Evolutionary conservation across 805 yeast species (phyloP), one percentile per base, ranked within the genome.

Genomic region (Zygosaccharomyces bailii): DNA sequence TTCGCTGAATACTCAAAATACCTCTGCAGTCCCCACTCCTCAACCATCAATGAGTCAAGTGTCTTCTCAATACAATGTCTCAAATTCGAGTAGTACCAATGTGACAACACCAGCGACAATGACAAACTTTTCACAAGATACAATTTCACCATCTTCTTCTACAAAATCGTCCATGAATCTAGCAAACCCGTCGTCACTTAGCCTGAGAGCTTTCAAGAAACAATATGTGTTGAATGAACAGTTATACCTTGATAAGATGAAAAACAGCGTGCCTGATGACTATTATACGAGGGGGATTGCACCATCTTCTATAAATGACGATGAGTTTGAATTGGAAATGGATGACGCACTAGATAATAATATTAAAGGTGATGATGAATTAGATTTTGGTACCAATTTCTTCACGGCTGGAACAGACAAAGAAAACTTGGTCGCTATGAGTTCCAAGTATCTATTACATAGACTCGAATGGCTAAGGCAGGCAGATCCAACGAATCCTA

Each of bases 241-340:
- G 54, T 75, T 80, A 0, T 85, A 85, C 54, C 62, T 86, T 45
- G 76, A 75, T 45, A 78, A 78, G 56, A 75, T 85, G 56, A 73
- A 76, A 46, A 80, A 80, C 51, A 82, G 78, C 50, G 67, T 71
- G 31, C 75, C 70, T 3, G 87, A 84, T 60, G 93, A 85, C 54
- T 83, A 83, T 60, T 82, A 83, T 57, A 82, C 86, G 9, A 79
- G 79, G 52, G 86, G 83, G 3, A 77, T 82, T 33, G 68, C 78
- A 0, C 64, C 70, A 2, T 47, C 60, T 3, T 39, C 54, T 0
- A 44, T 45, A 14, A 52, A 55, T 10, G 72, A 67, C n/a, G 67
- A 65, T 4, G 56, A 53, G 29, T 39, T 50, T 8, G 56, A 56
- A 7, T 21, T 46, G 3, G 59, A 57, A 38, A 41, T 55, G 30